A percentile compares a stretch with the other conserved stretches of the same genome.
These are phyloP conservation scores for Wickerhamiella dianesei DNA, from an alignment of 805 yeast genomes.

Conservation along the genomic window DNA sequence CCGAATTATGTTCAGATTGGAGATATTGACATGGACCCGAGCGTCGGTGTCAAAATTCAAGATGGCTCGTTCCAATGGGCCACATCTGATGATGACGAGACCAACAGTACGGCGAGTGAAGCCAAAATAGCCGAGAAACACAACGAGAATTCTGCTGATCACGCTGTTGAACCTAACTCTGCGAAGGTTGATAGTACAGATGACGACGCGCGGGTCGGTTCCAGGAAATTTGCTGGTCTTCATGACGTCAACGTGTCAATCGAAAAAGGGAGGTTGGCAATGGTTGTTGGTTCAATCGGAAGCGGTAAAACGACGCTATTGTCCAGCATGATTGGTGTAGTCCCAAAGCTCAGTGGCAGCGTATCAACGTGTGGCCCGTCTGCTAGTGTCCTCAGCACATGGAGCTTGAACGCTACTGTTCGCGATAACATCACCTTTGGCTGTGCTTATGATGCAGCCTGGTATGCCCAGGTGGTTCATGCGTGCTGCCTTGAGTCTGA, in stretches of 20 bases:
- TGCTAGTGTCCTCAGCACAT: conserved; percentile 51
- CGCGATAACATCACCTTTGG: conserved; percentile 68
- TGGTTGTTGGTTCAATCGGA: conserved; percentile 74
- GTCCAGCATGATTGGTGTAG: conserved; percentile 56
- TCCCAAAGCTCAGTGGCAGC: conserved; percentile 43
- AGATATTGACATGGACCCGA: background rate
- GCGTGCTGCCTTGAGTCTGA: conserved; percentile 12
- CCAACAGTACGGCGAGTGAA: background rate
- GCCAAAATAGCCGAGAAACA: background rate
- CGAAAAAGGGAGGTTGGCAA: conserved; percentile 54
- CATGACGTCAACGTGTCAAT: conserved; percentile 40
- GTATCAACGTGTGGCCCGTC: conserved; percentile 41
- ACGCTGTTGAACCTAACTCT: too few relatives aligned
- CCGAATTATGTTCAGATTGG: conserved; percentile 18
- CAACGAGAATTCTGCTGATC: too few relatives aligned
- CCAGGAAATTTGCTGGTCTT: conserved; percentile 32
- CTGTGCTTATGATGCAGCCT: conserved; percentile 32
- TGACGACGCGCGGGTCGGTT: too few relatives aligned
- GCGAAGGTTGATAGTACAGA: too few relatives aligned
- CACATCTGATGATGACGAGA: background rate
- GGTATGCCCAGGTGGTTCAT: conserved; percentile 12
- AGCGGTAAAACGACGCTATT: conserved; percentile 68
- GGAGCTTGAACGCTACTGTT: conserved; percentile 75
- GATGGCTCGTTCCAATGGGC: background rate
- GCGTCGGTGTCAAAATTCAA: background rate